These are phyloP conservation scores for Daedaleopsis sinensis DNA, from an alignment of 768 basidiomycete species.

Conservation along the genomic window DNA sequence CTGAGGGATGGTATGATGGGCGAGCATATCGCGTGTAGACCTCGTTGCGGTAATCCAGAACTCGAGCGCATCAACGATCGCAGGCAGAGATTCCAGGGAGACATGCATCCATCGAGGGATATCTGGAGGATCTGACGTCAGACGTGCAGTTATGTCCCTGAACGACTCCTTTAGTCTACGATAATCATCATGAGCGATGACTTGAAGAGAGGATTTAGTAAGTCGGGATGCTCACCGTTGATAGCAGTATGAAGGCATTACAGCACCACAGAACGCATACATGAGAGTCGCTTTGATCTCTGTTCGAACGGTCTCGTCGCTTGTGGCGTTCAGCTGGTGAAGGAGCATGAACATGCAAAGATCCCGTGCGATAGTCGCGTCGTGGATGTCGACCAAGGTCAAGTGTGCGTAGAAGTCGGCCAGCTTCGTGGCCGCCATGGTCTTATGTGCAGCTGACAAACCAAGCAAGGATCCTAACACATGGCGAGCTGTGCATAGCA, in stretches of 20 bases:
- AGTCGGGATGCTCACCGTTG: not conserved
- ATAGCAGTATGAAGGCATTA: conserved; percentile 7
- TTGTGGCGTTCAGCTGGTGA: not conserved
- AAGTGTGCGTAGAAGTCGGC: conserved; percentile 10
- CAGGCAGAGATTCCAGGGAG: not conserved
- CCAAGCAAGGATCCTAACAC: conserved; percentile 16
- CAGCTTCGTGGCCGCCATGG: not conserved
- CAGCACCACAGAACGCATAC: conserved; percentile 6
- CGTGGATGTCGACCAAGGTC: conserved; percentile 23
- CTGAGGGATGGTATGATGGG: not conserved
- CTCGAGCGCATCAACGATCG: not conserved
- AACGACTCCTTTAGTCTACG: not conserved
- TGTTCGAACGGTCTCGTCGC: conserved; percentile 1
- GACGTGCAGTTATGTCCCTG: conserved; percentile 2
- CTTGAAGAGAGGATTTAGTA: not conserved
- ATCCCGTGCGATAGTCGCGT: conserved; percentile 19
- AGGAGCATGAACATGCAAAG: conserved; percentile 20
- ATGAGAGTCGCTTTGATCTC: conserved; percentile 12
- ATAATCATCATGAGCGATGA: too few species aligned
- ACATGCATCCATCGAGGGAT: conserved; percentile 23
- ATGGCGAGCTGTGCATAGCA: conserved; percentile 8
- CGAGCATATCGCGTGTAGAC: conserved; percentile 6
- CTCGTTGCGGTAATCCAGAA: conserved; percentile 3
- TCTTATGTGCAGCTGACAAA: conserved; percentile 3
- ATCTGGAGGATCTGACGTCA: conserved; percentile 8